These are phyloP conservation scores for Gossypium trilobum DNA, from an alignment of 441 rosid genomes.

Conservation along the genomic window DNA sequence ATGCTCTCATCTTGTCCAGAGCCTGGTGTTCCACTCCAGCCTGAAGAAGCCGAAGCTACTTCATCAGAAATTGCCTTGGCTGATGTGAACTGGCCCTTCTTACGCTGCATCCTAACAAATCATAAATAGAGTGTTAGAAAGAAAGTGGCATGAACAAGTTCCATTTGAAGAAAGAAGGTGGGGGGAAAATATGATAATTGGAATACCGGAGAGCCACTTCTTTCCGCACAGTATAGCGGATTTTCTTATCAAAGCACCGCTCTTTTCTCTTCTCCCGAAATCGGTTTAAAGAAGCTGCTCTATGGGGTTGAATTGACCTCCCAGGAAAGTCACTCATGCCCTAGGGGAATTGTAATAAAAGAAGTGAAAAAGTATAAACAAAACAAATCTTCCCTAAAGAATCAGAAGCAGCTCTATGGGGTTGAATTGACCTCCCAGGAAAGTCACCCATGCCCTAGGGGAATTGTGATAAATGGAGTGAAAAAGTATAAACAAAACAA, in stretches of 20 bases:
- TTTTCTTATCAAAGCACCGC: slow-evolving; percentile 27
- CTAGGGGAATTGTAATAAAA: slow-evolving; percentile 16
- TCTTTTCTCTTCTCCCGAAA: slow-evolving; percentile 29
- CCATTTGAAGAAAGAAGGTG: not conserved
- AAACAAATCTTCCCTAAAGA: not conserved
- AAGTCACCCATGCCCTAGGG: slow-evolving; percentile 27
- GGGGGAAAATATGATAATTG: not conserved
- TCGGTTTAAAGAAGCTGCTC: slow-evolving; percentile 27
- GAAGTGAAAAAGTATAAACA: not conserved
- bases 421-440: slow-evolving; percentile 24
- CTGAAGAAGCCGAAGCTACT: slow-evolving; percentile 23
- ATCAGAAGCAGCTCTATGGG: slow-evolving; percentile 28
- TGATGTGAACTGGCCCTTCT: slow-evolving; percentile 30
- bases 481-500: not conserved
- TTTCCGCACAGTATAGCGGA: slow-evolving; percentile 26
- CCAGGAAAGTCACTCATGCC: slow-evolving; percentile 25
- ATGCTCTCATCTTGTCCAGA: slow-evolving; percentile 18
- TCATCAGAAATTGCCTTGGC: slow-evolving; percentile 22
- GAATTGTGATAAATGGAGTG: not conserved
- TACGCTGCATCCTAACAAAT: slow-evolving; percentile 31
- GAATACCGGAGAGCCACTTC: slow-evolving; percentile 28
- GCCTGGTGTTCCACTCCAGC: slow-evolving; percentile 18
- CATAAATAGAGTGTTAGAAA: not conserved
- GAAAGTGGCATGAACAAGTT: slow-evolving; percentile 1
- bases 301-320: slow-evolving; percentile 26